These are phyloP conservation scores for Solanum chilense DNA, from an alignment of 257 asterid species.

Conservation along the genomic window DNA sequence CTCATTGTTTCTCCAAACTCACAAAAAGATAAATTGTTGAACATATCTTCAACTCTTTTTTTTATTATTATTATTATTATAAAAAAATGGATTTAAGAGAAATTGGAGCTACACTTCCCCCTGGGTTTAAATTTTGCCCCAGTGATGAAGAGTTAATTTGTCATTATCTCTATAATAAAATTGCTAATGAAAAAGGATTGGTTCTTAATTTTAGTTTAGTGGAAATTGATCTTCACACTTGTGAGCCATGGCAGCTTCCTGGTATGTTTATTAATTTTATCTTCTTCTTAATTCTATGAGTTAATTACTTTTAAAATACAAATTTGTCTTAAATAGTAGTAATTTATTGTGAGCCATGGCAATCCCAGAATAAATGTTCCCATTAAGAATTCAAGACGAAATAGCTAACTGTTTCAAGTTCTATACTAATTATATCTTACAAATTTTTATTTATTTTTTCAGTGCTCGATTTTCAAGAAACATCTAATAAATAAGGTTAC, in stretches of 20 bases:
- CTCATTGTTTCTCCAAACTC: not conserved
- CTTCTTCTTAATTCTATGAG: constrained; percentile 14
- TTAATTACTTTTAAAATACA: not conserved
- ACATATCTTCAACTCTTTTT: not conserved
- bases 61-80: not conserved
- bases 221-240: constrained; percentile 77
- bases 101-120: constrained; percentile 51
- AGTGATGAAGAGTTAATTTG: constrained; percentile 52
- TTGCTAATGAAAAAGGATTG: constrained; percentile 24
- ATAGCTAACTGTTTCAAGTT: not conserved
- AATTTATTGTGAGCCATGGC: not conserved
- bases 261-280: constrained; percentile 54
- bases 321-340: not conserved
- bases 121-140: constrained; percentile 55
- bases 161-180: constrained; percentile 58
- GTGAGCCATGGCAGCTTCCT: constrained; percentile 99
- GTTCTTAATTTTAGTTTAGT: constrained; percentile 49
- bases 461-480: not conserved
- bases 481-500: not conserved
- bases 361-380: not conserved
- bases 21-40: not conserved
- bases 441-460: not conserved
- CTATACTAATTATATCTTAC: too few relatives aligned
- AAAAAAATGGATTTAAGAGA: constrained; percentile 41
- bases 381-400: not conserved